These are phyloP conservation scores for Sparassis latifolia DNA, from an alignment of 1,284 basidiomycete species.

Conservation along the genomic window DNA sequence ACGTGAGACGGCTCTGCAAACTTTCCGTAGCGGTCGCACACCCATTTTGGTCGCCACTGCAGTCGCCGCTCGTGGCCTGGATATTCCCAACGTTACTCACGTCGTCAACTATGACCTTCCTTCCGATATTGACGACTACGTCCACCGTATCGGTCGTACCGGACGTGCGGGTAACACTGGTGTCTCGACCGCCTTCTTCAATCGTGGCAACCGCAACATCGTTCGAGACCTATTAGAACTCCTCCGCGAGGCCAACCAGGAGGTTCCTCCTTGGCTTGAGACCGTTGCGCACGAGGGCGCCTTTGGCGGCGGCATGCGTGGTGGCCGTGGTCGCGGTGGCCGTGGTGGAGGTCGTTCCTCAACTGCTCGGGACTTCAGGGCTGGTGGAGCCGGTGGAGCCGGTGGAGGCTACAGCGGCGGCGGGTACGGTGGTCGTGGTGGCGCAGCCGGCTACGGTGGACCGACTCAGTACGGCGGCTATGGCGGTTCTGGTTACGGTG, in stretches of 20 bases:
- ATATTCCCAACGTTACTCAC: conserved; percentile 99
- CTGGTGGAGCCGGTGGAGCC: conserved; percentile 30
- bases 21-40: conserved; percentile 92
- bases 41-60: conserved; percentile 98
- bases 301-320: conserved; percentile 59
- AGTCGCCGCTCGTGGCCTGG: conserved; percentile 97
- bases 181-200: conserved; percentile 92
- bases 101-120: conserved; percentile 99
- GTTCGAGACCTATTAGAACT: conserved; percentile 90
- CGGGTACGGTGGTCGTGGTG: conserved; percentile 31
- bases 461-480: conserved; percentile 15
- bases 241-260: conserved; percentile 95
- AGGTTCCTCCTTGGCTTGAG: conserved; percentile 90
- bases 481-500: conserved; percentile 29
- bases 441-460: no score
- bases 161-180: conserved; percentile 99
- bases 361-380: conserved; percentile 41
- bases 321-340: conserved; percentile 52
- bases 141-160: conserved; percentile 97
- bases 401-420: conserved; percentile 32
- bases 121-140: conserved; percentile 97
- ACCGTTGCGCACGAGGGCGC: conserved; percentile 79
- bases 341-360: conserved; percentile 49
- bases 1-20: conserved; percentile 92
- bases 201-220: conserved; percentile 88